Percentiles rank a stretch among this genome's conserved stretches.
Conservation (phyloP, 164 flowering plant genomes). For the Kingdonia uniflora region DNA sequence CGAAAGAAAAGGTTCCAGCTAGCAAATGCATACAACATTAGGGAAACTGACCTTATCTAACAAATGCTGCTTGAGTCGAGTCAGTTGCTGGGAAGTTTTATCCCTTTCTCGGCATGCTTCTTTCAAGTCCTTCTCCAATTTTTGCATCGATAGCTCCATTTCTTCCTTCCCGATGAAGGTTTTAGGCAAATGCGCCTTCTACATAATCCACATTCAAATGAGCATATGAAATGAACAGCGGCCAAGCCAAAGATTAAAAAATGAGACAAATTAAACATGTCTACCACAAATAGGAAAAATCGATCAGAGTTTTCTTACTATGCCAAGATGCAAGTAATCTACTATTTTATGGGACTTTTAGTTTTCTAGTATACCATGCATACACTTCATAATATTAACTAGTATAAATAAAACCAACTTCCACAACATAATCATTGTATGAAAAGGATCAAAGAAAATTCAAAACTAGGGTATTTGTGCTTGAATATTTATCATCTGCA, state of each 20-base stretch:
- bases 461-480: too few species aligned
- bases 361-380: too few species aligned
- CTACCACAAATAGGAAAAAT: background rate
- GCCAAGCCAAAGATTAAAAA: too few species aligned
- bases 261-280: background rate
- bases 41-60: constrained; percentile 64
- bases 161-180: constrained; percentile 43
- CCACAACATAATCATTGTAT: too few species aligned
- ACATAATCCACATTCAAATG: constrained; percentile 3
- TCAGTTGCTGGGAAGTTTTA: constrained; percentile 70
- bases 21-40: background rate
- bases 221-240: background rate
- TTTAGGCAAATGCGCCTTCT: constrained; percentile 24
- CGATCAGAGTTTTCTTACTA: too few species aligned
- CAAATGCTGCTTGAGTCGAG: constrained; percentile 91
- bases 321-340: too few species aligned
- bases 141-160: constrained; percentile 34
- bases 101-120: constrained; percentile 61
- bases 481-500: too few species aligned
- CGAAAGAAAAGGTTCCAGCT: too few species aligned
- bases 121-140: constrained; percentile 52
- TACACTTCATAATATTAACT: too few species aligned
- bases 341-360: too few species aligned
- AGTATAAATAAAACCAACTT: too few species aligned
- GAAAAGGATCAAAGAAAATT: too few species aligned